phyloP scores from a whole-genome alignment of 768 basidiomycete genomes.

The Boletus tomentosulus region DNA sequence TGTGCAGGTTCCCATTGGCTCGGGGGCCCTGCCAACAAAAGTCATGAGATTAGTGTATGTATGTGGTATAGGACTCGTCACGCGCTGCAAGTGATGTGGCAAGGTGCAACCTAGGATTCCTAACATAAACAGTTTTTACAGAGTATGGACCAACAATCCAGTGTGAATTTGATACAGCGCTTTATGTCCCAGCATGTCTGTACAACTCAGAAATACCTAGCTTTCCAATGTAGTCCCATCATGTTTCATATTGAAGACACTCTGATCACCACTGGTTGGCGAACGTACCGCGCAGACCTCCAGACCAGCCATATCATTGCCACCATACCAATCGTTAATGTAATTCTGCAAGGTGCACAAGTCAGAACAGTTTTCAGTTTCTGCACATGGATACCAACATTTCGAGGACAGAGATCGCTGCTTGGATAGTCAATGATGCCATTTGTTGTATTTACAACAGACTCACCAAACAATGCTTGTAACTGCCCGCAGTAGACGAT shows the following conservation, averaged over 20 bases:
- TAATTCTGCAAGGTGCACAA: constrained; percentile 31
- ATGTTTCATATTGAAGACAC: constrained; percentile 17
- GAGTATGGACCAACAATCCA: background rate
- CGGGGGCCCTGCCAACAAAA: too few species aligned
- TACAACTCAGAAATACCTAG: constrained; percentile 4
- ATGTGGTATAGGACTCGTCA: too few species aligned
- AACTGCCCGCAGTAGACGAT: constrained; percentile 55
- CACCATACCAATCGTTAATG: constrained; percentile 46
- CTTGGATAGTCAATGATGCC: constrained; percentile 5
- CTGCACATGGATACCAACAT: constrained; percentile 36
- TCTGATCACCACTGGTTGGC: constrained; percentile 28
- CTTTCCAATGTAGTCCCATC: constrained; percentile 2
- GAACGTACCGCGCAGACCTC: constrained; percentile 43
- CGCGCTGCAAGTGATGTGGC: too few species aligned
- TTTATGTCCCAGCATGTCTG: background rate
- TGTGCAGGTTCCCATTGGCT: too few species aligned
- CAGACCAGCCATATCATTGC: constrained; percentile 49
- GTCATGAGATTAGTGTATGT: too few species aligned
- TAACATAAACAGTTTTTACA: background rate
- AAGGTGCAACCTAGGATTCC: too few species aligned
- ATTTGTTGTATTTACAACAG: background rate
- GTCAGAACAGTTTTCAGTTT: constrained; percentile 2
- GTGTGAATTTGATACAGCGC: background rate
- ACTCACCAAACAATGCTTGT: constrained; percentile 47
- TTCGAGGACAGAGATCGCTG: constrained; percentile 49